phyloP scores from a whole-genome alignment of 768 basidiomycete genomes.

The Fomitopsis pulvina region DNA sequence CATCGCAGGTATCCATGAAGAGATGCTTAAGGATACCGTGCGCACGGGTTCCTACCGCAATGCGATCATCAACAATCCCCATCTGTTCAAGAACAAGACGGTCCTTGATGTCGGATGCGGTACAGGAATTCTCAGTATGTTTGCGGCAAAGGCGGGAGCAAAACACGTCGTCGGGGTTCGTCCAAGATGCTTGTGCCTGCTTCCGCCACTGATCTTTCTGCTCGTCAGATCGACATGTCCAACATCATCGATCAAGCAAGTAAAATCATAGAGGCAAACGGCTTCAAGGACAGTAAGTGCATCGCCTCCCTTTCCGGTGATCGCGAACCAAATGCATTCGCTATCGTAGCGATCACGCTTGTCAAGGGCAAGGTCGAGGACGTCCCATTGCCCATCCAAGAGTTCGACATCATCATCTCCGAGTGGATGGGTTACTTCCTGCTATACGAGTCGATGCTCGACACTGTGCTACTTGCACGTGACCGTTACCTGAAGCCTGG shows the following conservation, averaged over 20 bases:
- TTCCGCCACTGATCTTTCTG: not conserved
- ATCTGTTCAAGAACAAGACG: constrained; percentile 94
- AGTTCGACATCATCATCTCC: constrained; percentile 98
- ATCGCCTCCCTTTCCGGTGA: not conserved
- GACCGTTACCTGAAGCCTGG: constrained; percentile 93
- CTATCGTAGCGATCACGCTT: constrained; percentile 75
- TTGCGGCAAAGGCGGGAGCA: constrained; percentile 93
- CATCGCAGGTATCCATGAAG: constrained; percentile 88
- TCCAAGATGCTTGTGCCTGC: constrained; percentile 1
- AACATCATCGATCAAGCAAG: constrained; percentile 99
- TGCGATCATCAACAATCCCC: constrained; percentile 90
- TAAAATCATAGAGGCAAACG: constrained; percentile 95
- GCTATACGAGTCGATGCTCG: constrained; percentile 98
- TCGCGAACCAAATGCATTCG: not conserved
- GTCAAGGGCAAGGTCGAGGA: constrained; percentile 99
- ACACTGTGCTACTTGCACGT: constrained; percentile 93
- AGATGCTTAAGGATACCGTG: constrained; percentile 97
- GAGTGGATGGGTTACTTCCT: constrained; percentile 99
- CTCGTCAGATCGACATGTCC: constrained; percentile 91
- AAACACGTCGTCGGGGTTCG: constrained; percentile 88
- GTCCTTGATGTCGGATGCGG: constrained; percentile 99
- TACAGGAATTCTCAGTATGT: constrained; percentile 97
- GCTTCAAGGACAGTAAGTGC: constrained; percentile 86
- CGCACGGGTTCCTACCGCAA: constrained; percentile 93
- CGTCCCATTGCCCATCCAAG: constrained; percentile 73